These are phyloP conservation scores for Suhomyces ambrosiae DNA, from an alignment of 1,139 yeast genomes.

Conservation along the genomic window DNA sequence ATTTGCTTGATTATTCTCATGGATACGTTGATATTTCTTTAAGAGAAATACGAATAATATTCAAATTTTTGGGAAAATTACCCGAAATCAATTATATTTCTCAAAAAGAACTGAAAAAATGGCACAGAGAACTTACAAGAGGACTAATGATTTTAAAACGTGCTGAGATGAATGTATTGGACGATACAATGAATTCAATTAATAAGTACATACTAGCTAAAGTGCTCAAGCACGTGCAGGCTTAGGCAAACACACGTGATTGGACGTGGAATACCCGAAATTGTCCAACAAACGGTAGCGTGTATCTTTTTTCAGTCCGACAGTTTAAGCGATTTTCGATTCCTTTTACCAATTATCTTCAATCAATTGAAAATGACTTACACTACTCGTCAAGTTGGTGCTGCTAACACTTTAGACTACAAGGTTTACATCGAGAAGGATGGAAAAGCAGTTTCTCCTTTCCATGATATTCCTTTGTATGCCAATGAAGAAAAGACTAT, in stretches of 20 bases:
- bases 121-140: conserved; percentile 53
- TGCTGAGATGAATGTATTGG: conserved; percentile 58
- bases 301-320: conserved; percentile 4
- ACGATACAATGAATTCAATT: conserved; percentile 5
- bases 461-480: conserved; percentile 87
- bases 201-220: conserved; percentile 18
- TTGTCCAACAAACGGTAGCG: conserved; percentile 2
- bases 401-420: conserved; percentile 89
- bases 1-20: conserved; percentile 40
- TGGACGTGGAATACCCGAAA: conserved; percentile 1
- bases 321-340: background rate
- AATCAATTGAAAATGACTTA: conserved; percentile 50
- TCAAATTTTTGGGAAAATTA: too few species aligned
- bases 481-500: conserved; percentile 64
- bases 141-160: conserved; percentile 54
- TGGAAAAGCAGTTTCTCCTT: conserved; percentile 65
- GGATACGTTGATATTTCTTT: conserved; percentile 41
- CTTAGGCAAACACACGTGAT: conserved; percentile 12
- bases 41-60: too few species aligned
- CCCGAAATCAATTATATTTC: conserved; percentile 2
- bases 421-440: conserved; percentile 69
- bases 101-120: conserved; percentile 7
- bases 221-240: conserved; percentile 5
- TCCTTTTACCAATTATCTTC: background rate
- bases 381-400: conserved; percentile 85